phyloP scores from a whole-genome alignment of 1,284 basidiomycete genomes.

The Spongiforma sp. region DNA sequence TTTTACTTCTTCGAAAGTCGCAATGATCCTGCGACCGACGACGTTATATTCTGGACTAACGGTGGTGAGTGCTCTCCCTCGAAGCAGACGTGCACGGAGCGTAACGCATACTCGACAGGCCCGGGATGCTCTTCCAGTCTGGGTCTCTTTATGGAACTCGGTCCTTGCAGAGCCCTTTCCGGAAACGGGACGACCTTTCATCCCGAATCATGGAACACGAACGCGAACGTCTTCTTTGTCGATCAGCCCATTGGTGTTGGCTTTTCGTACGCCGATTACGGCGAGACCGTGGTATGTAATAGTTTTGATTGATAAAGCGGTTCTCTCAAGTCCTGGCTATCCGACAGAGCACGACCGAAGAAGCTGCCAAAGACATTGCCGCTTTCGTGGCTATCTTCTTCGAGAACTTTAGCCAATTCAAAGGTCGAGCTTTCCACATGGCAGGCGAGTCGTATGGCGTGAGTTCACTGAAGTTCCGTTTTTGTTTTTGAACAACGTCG shows the following conservation, averaged over 20 bases:
- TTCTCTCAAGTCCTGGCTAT: not conserved
- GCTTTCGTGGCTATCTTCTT: slow-evolving; percentile 72
- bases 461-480: slow-evolving; percentile 19
- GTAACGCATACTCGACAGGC: slow-evolving; percentile 16
- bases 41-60: slow-evolving; percentile 68
- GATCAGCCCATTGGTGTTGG: slow-evolving; percentile 77
- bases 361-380: slow-evolving; percentile 66
- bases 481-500: not conserved
- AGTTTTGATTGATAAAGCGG: not conserved
- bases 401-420: slow-evolving; percentile 62
- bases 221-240: slow-evolving; percentile 67
- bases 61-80: slow-evolving; percentile 36
- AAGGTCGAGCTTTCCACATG: slow-evolving; percentile 62
- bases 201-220: slow-evolving; percentile 65
- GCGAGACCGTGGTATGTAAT: slow-evolving; percentile 52
- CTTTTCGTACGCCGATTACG: slow-evolving; percentile 69
- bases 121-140: slow-evolving; percentile 33
- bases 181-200: slow-evolving; percentile 52
- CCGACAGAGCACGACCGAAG: slow-evolving; percentile 54
- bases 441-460: slow-evolving; percentile 67
- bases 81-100: slow-evolving; percentile 34
- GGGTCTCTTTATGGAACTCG: slow-evolving; percentile 44
- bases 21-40: slow-evolving; percentile 66
- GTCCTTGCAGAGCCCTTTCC: slow-evolving; percentile 42
- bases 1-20: slow-evolving; percentile 88